Percentiles rank a stretch among this genome's conserved stretches.
Evolutionary conservation across 2,329 filamentous ascomycete species (phyloP).

Genomic region (Stagonosporopsis chrysanthemi): DNA sequence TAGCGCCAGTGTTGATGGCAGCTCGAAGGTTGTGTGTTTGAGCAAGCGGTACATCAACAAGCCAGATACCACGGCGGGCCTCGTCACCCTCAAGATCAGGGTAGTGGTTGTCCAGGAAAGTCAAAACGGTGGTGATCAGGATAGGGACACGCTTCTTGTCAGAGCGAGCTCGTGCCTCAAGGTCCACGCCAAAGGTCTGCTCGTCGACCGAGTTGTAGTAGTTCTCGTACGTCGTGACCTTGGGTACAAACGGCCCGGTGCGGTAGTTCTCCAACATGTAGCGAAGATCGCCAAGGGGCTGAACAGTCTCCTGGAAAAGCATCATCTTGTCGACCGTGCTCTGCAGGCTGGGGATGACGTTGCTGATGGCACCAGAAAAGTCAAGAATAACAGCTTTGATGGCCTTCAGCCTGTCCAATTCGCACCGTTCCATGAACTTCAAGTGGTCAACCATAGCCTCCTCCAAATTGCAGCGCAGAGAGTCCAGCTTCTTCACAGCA

Average conservation of each 20-base stretch:
- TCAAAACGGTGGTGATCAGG: slow-evolving; percentile 90
- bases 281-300: slow-evolving; percentile 85
- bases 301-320: slow-evolving; percentile 98
- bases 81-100: slow-evolving; percentile 97
- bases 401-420: slow-evolving; percentile 93
- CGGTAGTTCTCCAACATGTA: slow-evolving; percentile 97
- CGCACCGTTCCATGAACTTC: slow-evolving; percentile 95
- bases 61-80: slow-evolving; percentile 89
- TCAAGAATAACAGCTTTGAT: slow-evolving; percentile 98
- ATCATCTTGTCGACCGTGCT: slow-evolving; percentile 98
- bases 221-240: slow-evolving; percentile 93
- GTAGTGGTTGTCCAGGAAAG: slow-evolving; percentile 95
- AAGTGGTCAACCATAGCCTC: slow-evolving; percentile 92
- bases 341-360: slow-evolving; percentile 95
- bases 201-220: slow-evolving; percentile 99
- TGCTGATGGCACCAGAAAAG: slow-evolving; percentile 96
- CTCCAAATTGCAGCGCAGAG: slow-evolving; percentile 91
- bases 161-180: slow-evolving; percentile 91
- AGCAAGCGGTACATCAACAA: slow-evolving; percentile 85
- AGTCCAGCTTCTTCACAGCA: slow-evolving; percentile 83
- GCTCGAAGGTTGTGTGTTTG: slow-evolving; percentile 85
- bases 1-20: slow-evolving; percentile 86
- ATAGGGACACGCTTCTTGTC: slow-evolving; percentile 95
- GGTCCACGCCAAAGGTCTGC: slow-evolving; percentile 95
- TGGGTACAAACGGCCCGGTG: slow-evolving; percentile 90